Evolutionary conservation across 441 rosid genomes (phyloP), one percentile per base, ranked within the genome.

Genomic region (Adansonia gregorii): DNA sequence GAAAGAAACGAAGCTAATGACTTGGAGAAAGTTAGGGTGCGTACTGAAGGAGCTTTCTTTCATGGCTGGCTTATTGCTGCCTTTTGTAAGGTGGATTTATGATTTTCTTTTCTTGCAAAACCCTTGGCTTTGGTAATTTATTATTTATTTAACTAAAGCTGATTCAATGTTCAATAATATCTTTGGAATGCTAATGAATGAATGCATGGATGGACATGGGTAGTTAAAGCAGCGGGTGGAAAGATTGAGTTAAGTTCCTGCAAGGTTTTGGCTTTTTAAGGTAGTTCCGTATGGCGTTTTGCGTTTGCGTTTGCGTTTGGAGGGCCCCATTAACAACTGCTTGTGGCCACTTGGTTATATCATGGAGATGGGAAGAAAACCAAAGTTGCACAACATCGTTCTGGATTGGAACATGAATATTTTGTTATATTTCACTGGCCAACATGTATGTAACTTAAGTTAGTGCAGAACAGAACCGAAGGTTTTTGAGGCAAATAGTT

Each of bases 1-100:
- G 54, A 64, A 22, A 12, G 55, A 4, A 67, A 68, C 49, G 58
- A 68, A 68, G 73, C 56, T 46, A 22, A 20, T 67, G 27, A 67
- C 48, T 20, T 67, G 49, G n/a, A 35, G 49, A 39, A 39, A 65
- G 69, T 39, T 39, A 39, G n/a, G 9, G 45, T 31, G 22, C 49
- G 0, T 65, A n/a, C 22, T n/a, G 11, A 41, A 19, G 71, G 54
- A 20, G 35, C 19, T 31, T 63, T 63, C 52, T 43, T 67, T 46
- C 55, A 46, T 11, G 55, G 14, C 55, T 46, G 68, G 17, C 22
- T 31, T 64, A 64, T n/a, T 6, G 35, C 22, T 39, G 31, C n/a
- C 8, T 48, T 67, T 20, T 1, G 9, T 41, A 41, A 41, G 70
- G 41, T 65, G 48, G 48, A 66, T 19, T 8, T 43, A 27, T 27